These are phyloP conservation scores for Obba rivulosa DNA, from an alignment of 768 basidiomycete genomes.

Conservation along the genomic window DNA sequence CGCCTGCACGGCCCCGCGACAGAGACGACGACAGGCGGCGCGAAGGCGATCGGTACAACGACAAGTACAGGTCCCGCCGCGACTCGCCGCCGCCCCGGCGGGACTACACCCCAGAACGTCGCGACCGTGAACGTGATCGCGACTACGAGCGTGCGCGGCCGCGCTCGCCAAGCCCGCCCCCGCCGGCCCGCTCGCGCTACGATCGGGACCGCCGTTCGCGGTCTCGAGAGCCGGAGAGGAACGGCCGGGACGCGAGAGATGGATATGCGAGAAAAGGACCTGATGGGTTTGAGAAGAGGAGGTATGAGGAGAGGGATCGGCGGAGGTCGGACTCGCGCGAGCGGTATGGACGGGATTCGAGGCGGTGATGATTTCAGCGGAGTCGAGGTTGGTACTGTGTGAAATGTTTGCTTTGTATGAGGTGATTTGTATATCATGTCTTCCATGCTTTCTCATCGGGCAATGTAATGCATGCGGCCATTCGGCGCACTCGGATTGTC, in stretches of 20 bases:
- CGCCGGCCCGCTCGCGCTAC: slow-evolving; percentile 8
- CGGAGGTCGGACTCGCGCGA: slow-evolving; percentile 13
- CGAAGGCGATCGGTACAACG: slow-evolving; percentile 9
- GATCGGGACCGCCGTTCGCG: slow-evolving; percentile 11
- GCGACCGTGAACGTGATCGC: slow-evolving; percentile 11
- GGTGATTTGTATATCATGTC: too few species aligned
- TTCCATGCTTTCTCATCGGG: too few species aligned
- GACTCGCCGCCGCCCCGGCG: slow-evolving; percentile 17
- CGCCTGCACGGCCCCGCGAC: slow-evolving; percentile 14
- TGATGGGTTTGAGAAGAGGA: slow-evolving; percentile 7
- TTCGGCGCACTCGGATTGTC: too few species aligned
- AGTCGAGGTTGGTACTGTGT: not conserved
- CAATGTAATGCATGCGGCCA: too few species aligned
- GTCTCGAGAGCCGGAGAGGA: slow-evolving; percentile 6
- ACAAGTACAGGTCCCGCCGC: slow-evolving; percentile 15
- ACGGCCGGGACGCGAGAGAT: slow-evolving; percentile 1
- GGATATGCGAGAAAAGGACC: too few species aligned
- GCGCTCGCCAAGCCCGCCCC: slow-evolving; percentile 16
- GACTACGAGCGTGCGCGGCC: slow-evolving; percentile 8
- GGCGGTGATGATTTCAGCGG: slow-evolving; percentile 6
- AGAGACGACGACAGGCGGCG: slow-evolving; percentile 1
- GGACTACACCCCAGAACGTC: slow-evolving; percentile 11
- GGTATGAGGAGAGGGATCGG: slow-evolving; percentile 8
- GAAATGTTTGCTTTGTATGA: too few species aligned
- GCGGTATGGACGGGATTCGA: slow-evolving; percentile 10